Percentiles rank a stretch among this genome's conserved stretches.
phyloP scores from a whole-genome alignment of 306 rosid species.

The Corylus avellana region DNA sequence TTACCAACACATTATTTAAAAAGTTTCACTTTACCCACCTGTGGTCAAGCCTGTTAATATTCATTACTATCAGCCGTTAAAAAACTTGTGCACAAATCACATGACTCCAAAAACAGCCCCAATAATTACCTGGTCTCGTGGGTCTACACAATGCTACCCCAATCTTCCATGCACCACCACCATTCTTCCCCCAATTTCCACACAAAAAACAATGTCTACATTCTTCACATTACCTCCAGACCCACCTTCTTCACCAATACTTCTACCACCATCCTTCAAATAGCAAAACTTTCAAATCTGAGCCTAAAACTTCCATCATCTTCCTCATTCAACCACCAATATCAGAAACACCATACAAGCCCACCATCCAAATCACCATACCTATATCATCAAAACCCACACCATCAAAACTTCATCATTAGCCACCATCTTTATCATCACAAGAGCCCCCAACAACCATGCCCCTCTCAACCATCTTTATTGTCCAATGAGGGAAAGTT shows the following conservation, averaged over 20 bases:
- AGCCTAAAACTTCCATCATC: not conserved
- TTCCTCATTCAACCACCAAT: not conserved
- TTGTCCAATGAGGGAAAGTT: no score
- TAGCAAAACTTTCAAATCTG: not conserved
- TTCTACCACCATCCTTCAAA: not conserved
- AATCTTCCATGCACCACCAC: not conserved
- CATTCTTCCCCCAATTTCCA: not conserved
- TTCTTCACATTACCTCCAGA: not conserved
- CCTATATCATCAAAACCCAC: not conserved
- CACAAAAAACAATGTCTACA: not conserved
- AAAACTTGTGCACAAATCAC: no score
- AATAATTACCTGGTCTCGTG: not conserved
- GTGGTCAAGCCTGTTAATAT: not conserved
- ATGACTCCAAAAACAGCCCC: not conserved
- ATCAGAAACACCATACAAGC: not conserved
- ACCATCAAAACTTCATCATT: not conserved
- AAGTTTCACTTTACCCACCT: not conserved
- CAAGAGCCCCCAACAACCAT: not conserved
- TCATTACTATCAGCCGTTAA: no score
- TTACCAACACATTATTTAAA: no score
- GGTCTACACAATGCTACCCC: not conserved
- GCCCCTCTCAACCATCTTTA: no score
- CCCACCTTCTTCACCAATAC: not conserved
- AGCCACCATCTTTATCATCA: not conserved
- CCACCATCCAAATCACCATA: not conserved